Evolutionary conservation across 352 stramenopile species (phyloP), one percentile per base, ranked within the genome.

Genomic region (Blastocystis sp.): DNA sequence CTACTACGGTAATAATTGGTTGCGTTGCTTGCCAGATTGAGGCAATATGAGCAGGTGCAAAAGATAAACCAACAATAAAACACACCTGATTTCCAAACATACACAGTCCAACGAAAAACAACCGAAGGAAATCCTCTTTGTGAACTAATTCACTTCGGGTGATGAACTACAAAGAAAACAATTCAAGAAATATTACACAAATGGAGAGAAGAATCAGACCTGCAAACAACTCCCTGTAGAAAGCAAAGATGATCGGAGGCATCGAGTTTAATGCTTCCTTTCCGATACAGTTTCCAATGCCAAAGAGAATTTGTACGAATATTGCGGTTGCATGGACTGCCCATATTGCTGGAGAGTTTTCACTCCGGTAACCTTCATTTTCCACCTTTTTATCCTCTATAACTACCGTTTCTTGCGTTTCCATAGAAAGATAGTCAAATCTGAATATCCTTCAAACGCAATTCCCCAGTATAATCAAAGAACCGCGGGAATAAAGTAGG

Each of bases 221-320:
- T 33, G 76, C 76, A 35, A 87, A 87, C 11, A 87, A 70, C n/a
- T 87, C 76, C 33, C 76, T 53, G 24, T 87, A 87, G 42, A 87
- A 87, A 27, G 76, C 76, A 40, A 87, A 87, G 48, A 87, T 87
- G 57, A 87, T 56, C 0, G 76, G 35, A 87, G 76, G 76, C 76
- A 87, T 87, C 7, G 19, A 44, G n/a, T 69, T 75, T 24, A 87
- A 51, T 0, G 76, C 76, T 30, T 69, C 57, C 40, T 87, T 87
- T 30, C 76, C 76, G 15, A 87, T 58, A 44, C 57, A 69, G 48
- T 69, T 87, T 24, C 76, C 76, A 37, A 87, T 53, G 22, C 76
- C 76, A 35, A 87, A 87, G 35, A 75, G 7, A 30, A 87, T 35
- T 13, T 87, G 76, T 24, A 87, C 76, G 1, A 35, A 48, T 35